Conservation (phyloP, 164 flowering plant genomes). For the Buxus sempervirens region DNA sequence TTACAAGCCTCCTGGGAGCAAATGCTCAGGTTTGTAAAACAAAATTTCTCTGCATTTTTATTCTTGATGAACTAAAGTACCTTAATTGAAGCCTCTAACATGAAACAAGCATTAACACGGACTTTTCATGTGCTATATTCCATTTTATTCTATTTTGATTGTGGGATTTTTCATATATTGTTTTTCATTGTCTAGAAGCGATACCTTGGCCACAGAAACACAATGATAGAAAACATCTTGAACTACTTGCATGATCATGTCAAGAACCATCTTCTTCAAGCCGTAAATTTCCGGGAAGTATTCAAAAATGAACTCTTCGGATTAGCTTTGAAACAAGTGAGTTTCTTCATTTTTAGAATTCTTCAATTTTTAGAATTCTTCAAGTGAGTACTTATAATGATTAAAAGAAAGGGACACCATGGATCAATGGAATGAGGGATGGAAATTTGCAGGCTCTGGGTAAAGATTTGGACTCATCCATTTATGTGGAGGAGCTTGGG, state of each 20-base stretch:
- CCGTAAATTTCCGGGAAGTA: slow-evolving; percentile 54
- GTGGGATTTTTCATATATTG: not conserved
- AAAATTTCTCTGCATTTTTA: not conserved
- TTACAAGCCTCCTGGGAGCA: slow-evolving; percentile 63
- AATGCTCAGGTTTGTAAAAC: slow-evolving; percentile 70
- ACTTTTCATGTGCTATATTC: too few species aligned
- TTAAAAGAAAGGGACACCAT: not conserved
- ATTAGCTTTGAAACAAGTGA: slow-evolving; percentile 71
- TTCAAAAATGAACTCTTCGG: slow-evolving; percentile 74
- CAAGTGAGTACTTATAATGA: not conserved
- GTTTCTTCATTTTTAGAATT: slow-evolving; percentile 19
- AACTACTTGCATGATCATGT: slow-evolving; percentile 34
- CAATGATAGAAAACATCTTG: slow-evolving; percentile 49
- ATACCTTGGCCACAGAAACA: slow-evolving; percentile 54
- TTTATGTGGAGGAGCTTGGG: slow-evolving; percentile 77
- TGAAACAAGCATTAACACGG: too few species aligned
- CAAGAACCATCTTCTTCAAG: slow-evolving; percentile 32
- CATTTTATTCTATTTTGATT: not conserved
- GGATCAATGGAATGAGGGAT: not conserved
- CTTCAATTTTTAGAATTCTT: too few species aligned
- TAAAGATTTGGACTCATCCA: slow-evolving; percentile 47
- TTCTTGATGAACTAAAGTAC: not conserved
- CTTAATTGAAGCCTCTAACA: too few species aligned
- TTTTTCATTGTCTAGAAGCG: slow-evolving; percentile 47
- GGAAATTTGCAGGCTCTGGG: slow-evolving; percentile 64